Evolutionary conservation across 2,329 filamentous ascomycete genomes (phyloP).

Genomic region (Arthroderma uncinatum): DNA sequence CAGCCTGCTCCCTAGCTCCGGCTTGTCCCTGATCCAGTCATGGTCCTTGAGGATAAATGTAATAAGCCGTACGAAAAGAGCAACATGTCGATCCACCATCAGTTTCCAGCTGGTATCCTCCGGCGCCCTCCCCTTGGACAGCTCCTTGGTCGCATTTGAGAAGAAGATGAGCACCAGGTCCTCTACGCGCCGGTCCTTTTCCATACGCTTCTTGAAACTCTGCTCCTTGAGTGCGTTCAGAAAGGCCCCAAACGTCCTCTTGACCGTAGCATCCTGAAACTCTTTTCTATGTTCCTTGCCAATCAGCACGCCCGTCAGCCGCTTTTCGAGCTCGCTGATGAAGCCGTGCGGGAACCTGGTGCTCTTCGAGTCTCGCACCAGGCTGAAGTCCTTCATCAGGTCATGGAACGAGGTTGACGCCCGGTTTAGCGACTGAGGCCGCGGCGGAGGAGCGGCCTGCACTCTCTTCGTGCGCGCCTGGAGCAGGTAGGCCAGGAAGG

Average conservation of each 20-base stretch:
- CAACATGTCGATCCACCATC: slow-evolving; percentile 86
- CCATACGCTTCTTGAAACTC: slow-evolving; percentile 78
- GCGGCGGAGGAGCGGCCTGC: slow-evolving; percentile 63
- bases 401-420: slow-evolving; percentile 64
- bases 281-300: slow-evolving; percentile 76
- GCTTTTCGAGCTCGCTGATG: slow-evolving; percentile 59
- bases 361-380: slow-evolving; percentile 56
- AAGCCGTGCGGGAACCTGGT: slow-evolving; percentile 61
- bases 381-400: slow-evolving; percentile 75
- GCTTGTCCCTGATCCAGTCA: slow-evolving; percentile 72
- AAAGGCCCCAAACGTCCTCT: slow-evolving; percentile 87
- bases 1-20: slow-evolving; percentile 70
- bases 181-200: slow-evolving; percentile 87
- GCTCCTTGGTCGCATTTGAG: slow-evolving; percentile 81
- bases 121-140: slow-evolving; percentile 62
- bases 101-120: slow-evolving; percentile 84
- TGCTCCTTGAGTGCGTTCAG: slow-evolving; percentile 86
- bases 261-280: slow-evolving; percentile 80
- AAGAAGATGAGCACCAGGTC: slow-evolving; percentile 94
- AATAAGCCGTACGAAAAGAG: slow-evolving; percentile 82
- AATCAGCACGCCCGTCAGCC: slow-evolving; percentile 67
- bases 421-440: slow-evolving; percentile 53
- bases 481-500: slow-evolving; percentile 84
- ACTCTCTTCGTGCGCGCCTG: slow-evolving; percentile 82
- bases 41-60: slow-evolving; percentile 68